phyloP scores from a whole-genome alignment of 163 green algal genomes.

The Trebouxia gelatinosa region DNA sequence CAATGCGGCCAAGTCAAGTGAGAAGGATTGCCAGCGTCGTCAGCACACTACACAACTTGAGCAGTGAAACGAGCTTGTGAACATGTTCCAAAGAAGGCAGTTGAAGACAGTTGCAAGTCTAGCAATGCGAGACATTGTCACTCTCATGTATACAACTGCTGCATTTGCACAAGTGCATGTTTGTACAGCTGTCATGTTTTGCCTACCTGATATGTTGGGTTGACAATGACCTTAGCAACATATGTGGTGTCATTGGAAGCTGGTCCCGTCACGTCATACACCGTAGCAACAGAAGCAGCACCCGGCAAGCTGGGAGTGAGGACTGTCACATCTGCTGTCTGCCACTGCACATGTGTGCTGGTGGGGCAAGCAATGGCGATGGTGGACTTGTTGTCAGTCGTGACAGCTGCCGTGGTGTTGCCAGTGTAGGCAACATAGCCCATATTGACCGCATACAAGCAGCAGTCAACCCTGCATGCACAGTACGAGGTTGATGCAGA shows the following conservation, averaged over 20 bases:
- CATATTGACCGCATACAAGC: conserved; percentile 28
- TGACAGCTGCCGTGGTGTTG: conserved; percentile 21
- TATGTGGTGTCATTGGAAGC: conserved; percentile 17
- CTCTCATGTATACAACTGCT: neutral
- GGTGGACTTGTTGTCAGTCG: conserved; percentile 12
- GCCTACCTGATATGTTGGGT: conserved; percentile 4
- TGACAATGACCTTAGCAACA: conserved; percentile 6
- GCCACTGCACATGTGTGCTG: conserved; percentile 10
- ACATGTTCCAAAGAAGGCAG: neutral
- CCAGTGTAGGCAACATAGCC: conserved; percentile 4
- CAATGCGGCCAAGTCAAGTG: neutral
- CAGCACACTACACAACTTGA: neutral
- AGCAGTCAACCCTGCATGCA: conserved; percentile 27
- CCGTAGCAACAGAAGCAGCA: neutral
- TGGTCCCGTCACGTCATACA: conserved; percentile 9
- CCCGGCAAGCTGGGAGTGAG: conserved; percentile 8
- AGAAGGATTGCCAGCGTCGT: neutral
- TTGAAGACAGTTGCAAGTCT: neutral
- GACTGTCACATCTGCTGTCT: conserved; percentile 9
- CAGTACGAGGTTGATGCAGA: neutral
- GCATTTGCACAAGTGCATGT: neutral
- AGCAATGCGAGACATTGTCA: neutral
- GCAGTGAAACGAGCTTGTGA: neutral
- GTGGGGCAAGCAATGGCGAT: conserved; percentile 21
- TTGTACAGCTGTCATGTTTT: neutral